Base-by-base conservation (phyloP, 169 alveolate species). In the Plasmodium yoelii region DNA sequence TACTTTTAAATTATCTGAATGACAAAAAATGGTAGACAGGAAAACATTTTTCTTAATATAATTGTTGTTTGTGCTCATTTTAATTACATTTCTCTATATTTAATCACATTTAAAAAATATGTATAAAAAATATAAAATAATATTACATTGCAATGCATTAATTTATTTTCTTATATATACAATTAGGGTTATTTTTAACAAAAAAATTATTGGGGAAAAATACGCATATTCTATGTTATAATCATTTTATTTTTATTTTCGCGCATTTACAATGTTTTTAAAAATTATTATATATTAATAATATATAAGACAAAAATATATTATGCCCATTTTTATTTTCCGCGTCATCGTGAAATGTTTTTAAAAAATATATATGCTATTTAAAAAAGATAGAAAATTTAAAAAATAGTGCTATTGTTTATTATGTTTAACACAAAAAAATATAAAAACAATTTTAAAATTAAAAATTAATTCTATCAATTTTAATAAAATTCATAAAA, bases 1-100 rank as follows among this genome's bases (percentile, higher is more conserved):
- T 82, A 82, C 90, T 70, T 82, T 82, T 70, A 82, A 82, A 56
- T 82, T 68, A 26, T 82, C 82, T 47, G 90, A 82, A 49, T 82
- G 84, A 64, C 90, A 65, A 44, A 82, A 82, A 65, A 82, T 82
- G 82, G 67, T 61, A 9, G 90, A 82, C 28, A 82, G 57, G 24
- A 82, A 82, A 67, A 82, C 72, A 65, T 82, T 82, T 59, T 82
- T 71, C 71, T 82, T 82, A 55, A 67, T 67, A 59, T 82, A 80
- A 53, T 44, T 67, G 68, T 82, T 82, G 51, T 67, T 82, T 67
- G 82, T 60, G 44, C 55, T 57, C 90, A 82, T 82, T 34, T 77
- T 77, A 24, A 57, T 42, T 26, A 22, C 72, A 73, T 73, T 73
- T 73, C 28, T 28, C 56, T 64, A 57, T 19, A 56, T 73, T 73